phyloP scores from a whole-genome alignment of 163 green algal genomes.

The Chloromonas sp. region DNA sequence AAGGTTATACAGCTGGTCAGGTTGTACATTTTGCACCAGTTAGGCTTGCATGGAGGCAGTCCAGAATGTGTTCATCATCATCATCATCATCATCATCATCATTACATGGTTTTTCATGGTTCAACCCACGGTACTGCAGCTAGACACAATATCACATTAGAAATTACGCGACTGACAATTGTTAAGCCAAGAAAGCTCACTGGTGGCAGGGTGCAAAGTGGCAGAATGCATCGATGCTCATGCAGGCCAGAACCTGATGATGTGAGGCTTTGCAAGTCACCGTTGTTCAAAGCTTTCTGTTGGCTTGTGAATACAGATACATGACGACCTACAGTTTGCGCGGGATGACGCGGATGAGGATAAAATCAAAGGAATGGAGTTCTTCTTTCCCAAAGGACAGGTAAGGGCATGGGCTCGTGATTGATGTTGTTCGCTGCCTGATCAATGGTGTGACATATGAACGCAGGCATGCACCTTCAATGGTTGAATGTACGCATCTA shows the following conservation, averaged over 20 bases:
- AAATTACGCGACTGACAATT: too few species aligned
- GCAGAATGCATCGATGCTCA: too few species aligned
- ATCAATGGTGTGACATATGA: not conserved
- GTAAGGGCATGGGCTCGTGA: not conserved
- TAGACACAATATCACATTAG: too few species aligned
- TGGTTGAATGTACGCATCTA: not conserved
- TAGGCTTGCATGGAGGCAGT: not conserved
- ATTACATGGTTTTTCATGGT: too few species aligned
- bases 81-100: not conserved
- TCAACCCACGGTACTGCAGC: too few species aligned
- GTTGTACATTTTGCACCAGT: not conserved
- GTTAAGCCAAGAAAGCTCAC: too few species aligned
- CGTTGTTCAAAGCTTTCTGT: too few species aligned
- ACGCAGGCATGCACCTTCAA: not conserved
- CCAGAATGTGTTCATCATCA: not conserved
- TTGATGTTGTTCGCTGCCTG: not conserved
- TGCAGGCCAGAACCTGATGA: too few species aligned
- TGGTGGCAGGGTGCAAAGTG: too few species aligned
- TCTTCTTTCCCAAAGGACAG: constrained; percentile 41
- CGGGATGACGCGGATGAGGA: constrained; percentile 57
- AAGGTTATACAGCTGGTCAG: not conserved
- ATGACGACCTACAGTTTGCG: constrained; percentile 48
- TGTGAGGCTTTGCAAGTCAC: too few species aligned
- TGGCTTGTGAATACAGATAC: constrained; percentile 18
- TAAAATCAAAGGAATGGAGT: constrained; percentile 63